Evolutionary conservation across 2,329 filamentous ascomycete genomes (phyloP).

Genomic region (Dactylella cylindrospora): DNA sequence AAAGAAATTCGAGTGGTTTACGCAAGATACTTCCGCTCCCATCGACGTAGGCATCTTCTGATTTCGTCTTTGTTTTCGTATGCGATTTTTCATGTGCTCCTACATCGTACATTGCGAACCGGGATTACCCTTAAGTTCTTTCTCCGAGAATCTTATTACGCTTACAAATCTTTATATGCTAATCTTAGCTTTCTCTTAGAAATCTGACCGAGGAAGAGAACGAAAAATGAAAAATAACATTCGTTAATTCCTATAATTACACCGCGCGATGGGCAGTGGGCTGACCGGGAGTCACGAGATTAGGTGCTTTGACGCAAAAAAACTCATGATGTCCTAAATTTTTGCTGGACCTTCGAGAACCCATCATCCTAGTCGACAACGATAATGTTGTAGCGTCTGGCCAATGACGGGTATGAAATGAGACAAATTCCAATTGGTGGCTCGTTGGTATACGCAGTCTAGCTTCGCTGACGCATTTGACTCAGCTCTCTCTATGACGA

Average conservation of each 20-base stretch:
- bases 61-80: constrained; percentile 25
- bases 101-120: constrained; percentile 37
- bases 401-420: constrained; percentile 14
- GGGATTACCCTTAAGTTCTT: constrained; percentile 26
- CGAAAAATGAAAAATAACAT: constrained; percentile 4
- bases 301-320: constrained; percentile 37
- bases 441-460: constrained; percentile 5
- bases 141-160: constrained; percentile 34
- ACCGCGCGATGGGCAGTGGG: constrained; percentile 34
- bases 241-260: constrained; percentile 28
- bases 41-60: constrained; percentile 12
- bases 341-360: constrained; percentile 13
- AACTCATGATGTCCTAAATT: constrained; percentile 1
- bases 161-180: constrained; percentile 43
- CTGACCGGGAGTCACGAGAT: constrained; percentile 42
- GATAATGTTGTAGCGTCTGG: background rate
- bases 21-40: too few relatives aligned
- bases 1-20: too few relatives aligned
- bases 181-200: constrained; percentile 20
- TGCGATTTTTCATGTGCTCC: constrained; percentile 9
- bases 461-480: constrained; percentile 39
- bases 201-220: constrained; percentile 22
- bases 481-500: constrained; percentile 13
- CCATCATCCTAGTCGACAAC: constrained; percentile 37
- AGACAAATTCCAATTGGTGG: constrained; percentile 25